Base-by-base conservation (phyloP, 2,329 filamentous ascomycete genomes). In the Sporothrix phasma region DNA sequence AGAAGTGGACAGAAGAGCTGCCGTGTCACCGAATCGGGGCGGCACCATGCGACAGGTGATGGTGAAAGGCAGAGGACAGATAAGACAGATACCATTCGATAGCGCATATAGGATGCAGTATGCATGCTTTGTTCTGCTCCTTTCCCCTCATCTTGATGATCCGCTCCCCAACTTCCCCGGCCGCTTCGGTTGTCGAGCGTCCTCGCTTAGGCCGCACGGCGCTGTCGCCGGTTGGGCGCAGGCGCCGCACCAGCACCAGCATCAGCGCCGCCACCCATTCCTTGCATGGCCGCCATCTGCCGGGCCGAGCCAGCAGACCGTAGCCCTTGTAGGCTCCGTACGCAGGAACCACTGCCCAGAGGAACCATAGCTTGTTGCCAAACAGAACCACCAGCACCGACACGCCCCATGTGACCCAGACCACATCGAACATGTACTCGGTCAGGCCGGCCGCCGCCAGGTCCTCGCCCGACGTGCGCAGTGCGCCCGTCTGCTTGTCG, bases 371-470 rank as follows among this genome's bases (percentile, higher is more conserved):
- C 78, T 88, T 88, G 74, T 97, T 92, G 3, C 94, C 94, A 56
- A 93, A 83, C 31, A 96, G 68, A 17, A 88, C 82, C 15, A 88
- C 92, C n/a, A 88, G 75, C 8, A 87, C 76, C 46, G 90, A 79
- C 62, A 87, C 89, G 11, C 84, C 86, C 87, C 92, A 97, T 0
- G 92, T 97, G 78, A 96, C 91, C 84, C 96, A 97, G 62, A 96
- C 80, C 59, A 96, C 84, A 77, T 99, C 94, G 83, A 96, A 99
- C 88, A 97, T 90, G 80, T 95, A 97, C 77, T 97, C 94, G 11
- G 93, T 97, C 79, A 99, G 78, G 4, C 94, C 94, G 39, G 88
- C 83, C 10, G 91, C 90, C 62, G 89, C 86, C 61, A 99, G 84
- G 74, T 99, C 94, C 74, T 97, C 92, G 49, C 94, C 93, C 0